Evolutionary conservation across 805 yeast genomes (phyloP).

Genomic region (Myxozyma monticola): DNA sequence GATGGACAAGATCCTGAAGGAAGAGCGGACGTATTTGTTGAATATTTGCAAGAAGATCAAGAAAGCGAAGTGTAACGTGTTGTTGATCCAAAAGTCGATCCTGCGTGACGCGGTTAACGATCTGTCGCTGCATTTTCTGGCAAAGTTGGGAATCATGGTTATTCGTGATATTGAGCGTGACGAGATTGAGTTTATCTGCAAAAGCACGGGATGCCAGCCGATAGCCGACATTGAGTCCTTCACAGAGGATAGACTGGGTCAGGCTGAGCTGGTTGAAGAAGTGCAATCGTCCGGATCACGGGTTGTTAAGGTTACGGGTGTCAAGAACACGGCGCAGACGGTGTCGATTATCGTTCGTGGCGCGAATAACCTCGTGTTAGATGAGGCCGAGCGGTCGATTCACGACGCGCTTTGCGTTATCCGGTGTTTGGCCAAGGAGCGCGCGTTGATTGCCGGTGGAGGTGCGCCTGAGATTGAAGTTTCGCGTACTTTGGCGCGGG

Average conservation of each 20-base stretch:
- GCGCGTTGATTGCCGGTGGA: constrained; percentile 94
- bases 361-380: constrained; percentile 84
- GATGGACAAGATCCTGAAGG: constrained; percentile 97
- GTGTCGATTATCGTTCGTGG: constrained; percentile 94
- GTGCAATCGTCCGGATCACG: constrained; percentile 85
- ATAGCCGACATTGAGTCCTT: constrained; percentile 93
- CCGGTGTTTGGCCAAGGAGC: constrained; percentile 82
- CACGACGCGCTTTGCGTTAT: constrained; percentile 97
- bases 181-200: constrained; percentile 84
- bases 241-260: constrained; percentile 87
- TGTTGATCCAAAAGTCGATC: constrained; percentile 88
- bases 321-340: constrained; percentile 59
- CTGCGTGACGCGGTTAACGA: constrained; percentile 94
- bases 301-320: constrained; percentile 83
- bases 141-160: constrained; percentile 91
- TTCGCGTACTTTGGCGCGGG: constrained; percentile 69
- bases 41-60: constrained; percentile 95
- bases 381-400: constrained; percentile 94
- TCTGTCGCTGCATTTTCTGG: constrained; percentile 87
- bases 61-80: constrained; percentile 92
- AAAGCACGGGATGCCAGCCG: constrained; percentile 89
- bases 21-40: constrained; percentile 92
- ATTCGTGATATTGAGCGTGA: constrained; percentile 95
- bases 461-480: constrained; percentile 97
- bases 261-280: constrained; percentile 92